Evolutionary conservation across 176 grass and related monocot species (phyloP), one percentile per base, ranked within the genome.

Genomic region (Oryza australiensis): DNA sequence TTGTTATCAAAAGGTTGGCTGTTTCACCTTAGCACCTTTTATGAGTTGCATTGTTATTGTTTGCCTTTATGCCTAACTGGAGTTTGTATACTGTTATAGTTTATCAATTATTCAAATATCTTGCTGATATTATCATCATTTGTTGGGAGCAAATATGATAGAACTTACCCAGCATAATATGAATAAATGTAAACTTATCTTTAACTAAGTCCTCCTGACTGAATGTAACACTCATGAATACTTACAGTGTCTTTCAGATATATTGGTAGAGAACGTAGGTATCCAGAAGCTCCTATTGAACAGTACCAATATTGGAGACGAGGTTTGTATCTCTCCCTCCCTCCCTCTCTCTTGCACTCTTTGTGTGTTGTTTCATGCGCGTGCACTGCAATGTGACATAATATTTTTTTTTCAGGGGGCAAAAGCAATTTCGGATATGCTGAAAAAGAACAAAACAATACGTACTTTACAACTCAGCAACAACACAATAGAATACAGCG

Each of bases 171-270:
- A 57, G 30, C 7, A 67, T 37, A 73, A 70, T 63, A 75, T 8
- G 57, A 79, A 75, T 37, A 48, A 3, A 13, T 62, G 12, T 0
- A 86, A 33, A 43, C 64, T 3, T 68, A 37, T 14, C 23, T 67
- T 41, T 23, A 63, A 7, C 12, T 77, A 22, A 77, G 7, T 78
- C 16, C 12, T 46, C 6, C 27, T 81, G 66, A 71, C 88, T 74
- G 74, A 91, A 86, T 80, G 82, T 97, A 83, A 93, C 90, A 88
- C 68, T 89, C 76, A 95, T 77, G 77, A 77, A 82, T 91, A 66
- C 76, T 90, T 91, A 85, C 96, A 99, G 96, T 99, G 83, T 84
- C 88, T 99, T 99, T 95, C 93, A 91, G 95, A 94, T 89, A 91
- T 98, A 85, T 84, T 98, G 86, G 66, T 86, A 37, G 85, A 88